Evolutionary conservation across 768 basidiomycete genomes (phyloP).

Genomic region (Ramaria sp.): DNA sequence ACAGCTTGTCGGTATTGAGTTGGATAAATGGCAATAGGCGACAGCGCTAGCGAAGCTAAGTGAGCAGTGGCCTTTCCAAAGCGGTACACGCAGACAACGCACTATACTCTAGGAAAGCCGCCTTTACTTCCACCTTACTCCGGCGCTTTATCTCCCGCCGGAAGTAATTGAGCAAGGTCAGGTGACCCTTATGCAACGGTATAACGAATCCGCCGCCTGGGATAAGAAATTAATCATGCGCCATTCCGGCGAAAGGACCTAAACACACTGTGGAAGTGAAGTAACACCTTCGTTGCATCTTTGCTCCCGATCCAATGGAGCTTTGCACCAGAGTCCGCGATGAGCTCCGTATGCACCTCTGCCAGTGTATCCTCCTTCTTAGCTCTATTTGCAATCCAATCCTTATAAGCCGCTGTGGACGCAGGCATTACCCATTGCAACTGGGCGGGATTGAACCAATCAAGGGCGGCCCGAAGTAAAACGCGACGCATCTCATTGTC

Average conservation of each 20-base stretch:
- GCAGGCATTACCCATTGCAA: not conserved
- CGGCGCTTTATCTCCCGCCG: not conserved
- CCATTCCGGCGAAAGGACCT: not conserved
- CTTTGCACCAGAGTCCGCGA: not conserved
- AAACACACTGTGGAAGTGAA: conserved; percentile 1
- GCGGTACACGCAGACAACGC: not conserved
- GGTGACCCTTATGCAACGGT: not conserved
- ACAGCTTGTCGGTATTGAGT: conserved; percentile 13
- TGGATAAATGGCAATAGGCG: conserved; percentile 13
- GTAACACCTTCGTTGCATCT: conserved; percentile 1
- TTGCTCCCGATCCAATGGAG: conserved; percentile 5
- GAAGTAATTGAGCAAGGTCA: not conserved
- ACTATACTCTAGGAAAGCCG: conserved; percentile 5
- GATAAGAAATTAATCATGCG: not conserved
- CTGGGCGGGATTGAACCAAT: not conserved
- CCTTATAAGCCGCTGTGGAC: not conserved
- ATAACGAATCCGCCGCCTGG: conserved; percentile 4
- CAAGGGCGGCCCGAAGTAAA: too few species aligned
- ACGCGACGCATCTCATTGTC: too few species aligned
- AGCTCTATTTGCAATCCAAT: conserved; percentile 1
- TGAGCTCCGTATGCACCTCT: not conserved
- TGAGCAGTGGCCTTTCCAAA: not conserved
- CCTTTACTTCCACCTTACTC: not conserved
- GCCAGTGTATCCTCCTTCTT: not conserved
- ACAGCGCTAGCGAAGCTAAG: conserved; percentile 7